A percentile compares a stretch with the other conserved stretches of the same genome.
phyloP scores from a whole-genome alignment of 2,329 filamentous ascomycete genomes.

The Sporothrix curviconia region DNA sequence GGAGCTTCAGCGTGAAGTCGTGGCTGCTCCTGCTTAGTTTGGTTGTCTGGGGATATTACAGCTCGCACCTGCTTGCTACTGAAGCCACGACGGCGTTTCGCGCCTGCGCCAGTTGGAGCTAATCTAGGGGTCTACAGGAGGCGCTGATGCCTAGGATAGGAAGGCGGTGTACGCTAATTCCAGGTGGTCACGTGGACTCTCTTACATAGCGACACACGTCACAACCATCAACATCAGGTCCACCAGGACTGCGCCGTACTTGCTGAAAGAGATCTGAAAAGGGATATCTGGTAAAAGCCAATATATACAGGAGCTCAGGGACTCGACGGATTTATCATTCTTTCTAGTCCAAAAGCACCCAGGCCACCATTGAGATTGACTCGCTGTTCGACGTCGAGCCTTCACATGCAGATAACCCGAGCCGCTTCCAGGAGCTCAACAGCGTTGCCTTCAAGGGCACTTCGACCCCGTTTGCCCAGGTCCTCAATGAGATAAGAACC shows the following conservation, averaged over 20 bases:
- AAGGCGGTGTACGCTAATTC: constrained; percentile 11
- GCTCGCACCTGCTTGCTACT: not conserved
- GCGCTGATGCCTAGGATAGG: not conserved
- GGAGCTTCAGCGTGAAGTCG: too few relatives aligned
- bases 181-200: too few relatives aligned
- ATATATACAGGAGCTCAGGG: too few relatives aligned
- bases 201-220: too few relatives aligned
- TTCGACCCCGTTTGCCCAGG: constrained; percentile 90
- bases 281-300: too few relatives aligned
- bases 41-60: too few relatives aligned
- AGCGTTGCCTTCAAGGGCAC: constrained; percentile 91
- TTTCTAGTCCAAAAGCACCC: constrained; percentile 91
- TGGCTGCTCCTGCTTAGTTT: too few relatives aligned
- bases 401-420: constrained; percentile 94
- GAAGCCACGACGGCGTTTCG: constrained; percentile 11
- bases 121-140: not conserved
- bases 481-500: constrained; percentile 98
- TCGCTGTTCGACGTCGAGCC: constrained; percentile 95
- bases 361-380: constrained; percentile 97
- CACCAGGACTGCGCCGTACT: too few relatives aligned
- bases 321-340: too few relatives aligned
- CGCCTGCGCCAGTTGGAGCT: too few relatives aligned
- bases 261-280: too few relatives aligned
- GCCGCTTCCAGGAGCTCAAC: constrained; percentile 98
- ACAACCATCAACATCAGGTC: too few relatives aligned